These are phyloP conservation scores for Groenewaldozyma auringiensis DNA, from an alignment of 1,139 yeast genomes.

Conservation along the genomic window DNA sequence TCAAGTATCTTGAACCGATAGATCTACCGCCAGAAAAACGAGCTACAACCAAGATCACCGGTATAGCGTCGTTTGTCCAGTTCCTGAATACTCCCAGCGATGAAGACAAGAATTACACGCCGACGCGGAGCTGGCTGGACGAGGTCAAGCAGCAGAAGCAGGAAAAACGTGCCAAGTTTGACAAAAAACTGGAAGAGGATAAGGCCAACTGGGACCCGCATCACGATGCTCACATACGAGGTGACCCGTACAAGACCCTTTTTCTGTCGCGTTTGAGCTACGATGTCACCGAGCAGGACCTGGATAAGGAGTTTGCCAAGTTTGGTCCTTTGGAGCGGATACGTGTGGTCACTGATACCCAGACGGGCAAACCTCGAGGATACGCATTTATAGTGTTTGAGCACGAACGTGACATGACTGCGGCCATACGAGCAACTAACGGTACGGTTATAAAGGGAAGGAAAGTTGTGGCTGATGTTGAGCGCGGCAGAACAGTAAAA, in stretches of 20 bases:
- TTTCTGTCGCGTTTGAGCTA: slow-evolving; percentile 70
- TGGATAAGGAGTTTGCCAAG: slow-evolving; percentile 52
- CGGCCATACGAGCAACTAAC: slow-evolving; percentile 52
- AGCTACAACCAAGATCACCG: slow-evolving; percentile 44
- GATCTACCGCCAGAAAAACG: slow-evolving; percentile 52
- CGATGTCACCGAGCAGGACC: slow-evolving; percentile 56
- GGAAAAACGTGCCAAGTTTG: slow-evolving; percentile 28
- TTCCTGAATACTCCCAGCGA: slow-evolving; percentile 17
- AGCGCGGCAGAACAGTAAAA: slow-evolving; percentile 67
- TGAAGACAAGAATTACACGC: slow-evolving; percentile 21
- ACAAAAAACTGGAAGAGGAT: slow-evolving; percentile 29
- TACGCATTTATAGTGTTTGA: slow-evolving; percentile 79
- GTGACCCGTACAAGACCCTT: slow-evolving; percentile 73
- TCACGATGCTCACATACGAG: slow-evolving; percentile 52
- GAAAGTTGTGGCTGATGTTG: slow-evolving; percentile 67
- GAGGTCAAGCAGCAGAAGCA: slow-evolving; percentile 31
- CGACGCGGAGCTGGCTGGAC: slow-evolving; percentile 34
- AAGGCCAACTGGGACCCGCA: slow-evolving; percentile 47
- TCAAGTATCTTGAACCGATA: slow-evolving; percentile 43
- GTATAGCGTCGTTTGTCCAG: slow-evolving; percentile 40
- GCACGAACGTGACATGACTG: slow-evolving; percentile 47
- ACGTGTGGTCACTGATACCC: slow-evolving; percentile 55
- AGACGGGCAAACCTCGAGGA: slow-evolving; percentile 55
- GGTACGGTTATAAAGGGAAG: slow-evolving; percentile 48
- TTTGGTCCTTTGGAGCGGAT: slow-evolving; percentile 67